Evolutionary conservation across 2,329 filamentous ascomycete genomes (phyloP).

Genomic region (Cercospora sp.): DNA sequence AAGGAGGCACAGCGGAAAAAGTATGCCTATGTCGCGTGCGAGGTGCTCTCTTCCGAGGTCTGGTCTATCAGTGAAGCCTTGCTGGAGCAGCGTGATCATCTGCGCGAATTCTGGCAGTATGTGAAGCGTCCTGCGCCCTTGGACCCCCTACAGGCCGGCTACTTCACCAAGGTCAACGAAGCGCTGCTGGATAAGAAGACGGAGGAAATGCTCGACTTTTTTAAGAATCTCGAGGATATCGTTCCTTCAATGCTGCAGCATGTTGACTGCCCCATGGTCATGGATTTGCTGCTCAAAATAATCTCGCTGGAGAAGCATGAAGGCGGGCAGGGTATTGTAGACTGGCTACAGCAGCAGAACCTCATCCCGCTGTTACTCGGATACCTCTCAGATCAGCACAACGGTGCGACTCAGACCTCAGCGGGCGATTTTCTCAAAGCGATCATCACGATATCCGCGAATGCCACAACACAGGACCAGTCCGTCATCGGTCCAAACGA

Average conservation of each 20-base stretch:
- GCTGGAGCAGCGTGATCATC: constrained; percentile 75
- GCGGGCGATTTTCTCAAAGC: constrained; percentile 97
- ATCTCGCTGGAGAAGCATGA: constrained; percentile 94
- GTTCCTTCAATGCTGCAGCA: constrained; percentile 85
- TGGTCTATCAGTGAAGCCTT: constrained; percentile 95
- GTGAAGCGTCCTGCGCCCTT: constrained; percentile 79
- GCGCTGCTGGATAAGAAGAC: constrained; percentile 97
- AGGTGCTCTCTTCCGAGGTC: constrained; percentile 91
- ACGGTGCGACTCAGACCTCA: constrained; percentile 89
- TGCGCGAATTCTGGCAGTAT: constrained; percentile 89
- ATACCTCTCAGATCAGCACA: constrained; percentile 81
- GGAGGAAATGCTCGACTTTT: constrained; percentile 88
- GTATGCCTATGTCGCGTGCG: constrained; percentile 89
- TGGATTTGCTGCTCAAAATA: constrained; percentile 95
- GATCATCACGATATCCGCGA: constrained; percentile 97
- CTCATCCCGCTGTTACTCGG: constrained; percentile 84
- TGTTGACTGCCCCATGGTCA: constrained; percentile 96
- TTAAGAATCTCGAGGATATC: constrained; percentile 79
- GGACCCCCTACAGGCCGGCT: constrained; percentile 90
- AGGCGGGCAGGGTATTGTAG: constrained; percentile 86
- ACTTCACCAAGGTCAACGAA: constrained; percentile 99
- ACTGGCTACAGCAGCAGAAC: constrained; percentile 90
- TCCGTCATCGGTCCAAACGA: constrained; percentile 99
- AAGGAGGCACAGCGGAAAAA: constrained; percentile 87
- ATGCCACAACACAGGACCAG: constrained; percentile 95